phyloP scores from a whole-genome alignment of 371 early-diverging fungal species.

The Nematocida major region DNA sequence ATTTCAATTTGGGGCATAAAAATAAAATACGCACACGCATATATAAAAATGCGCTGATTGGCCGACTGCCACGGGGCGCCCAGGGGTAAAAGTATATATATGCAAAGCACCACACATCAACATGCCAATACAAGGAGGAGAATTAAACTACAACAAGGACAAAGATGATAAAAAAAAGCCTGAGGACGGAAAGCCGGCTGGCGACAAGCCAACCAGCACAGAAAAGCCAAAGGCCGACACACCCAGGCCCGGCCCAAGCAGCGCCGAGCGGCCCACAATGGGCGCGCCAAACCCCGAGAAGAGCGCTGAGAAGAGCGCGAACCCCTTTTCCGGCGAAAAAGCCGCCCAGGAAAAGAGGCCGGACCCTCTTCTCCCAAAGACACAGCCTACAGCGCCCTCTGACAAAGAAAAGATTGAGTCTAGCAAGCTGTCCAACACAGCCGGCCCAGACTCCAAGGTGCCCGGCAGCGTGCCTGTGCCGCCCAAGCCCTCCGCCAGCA shows the following conservation, averaged over 20 bases:
- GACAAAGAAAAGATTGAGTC: conserved; percentile 4
- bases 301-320: too few species aligned
- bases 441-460: background rate
- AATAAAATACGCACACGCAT: background rate
- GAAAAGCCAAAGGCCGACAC: conserved; percentile 2
- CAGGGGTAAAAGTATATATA: conserved; percentile 51
- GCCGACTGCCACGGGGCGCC: background rate
- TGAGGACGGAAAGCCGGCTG: conserved; percentile 17
- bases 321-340: background rate
- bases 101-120: background rate
- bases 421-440: background rate
- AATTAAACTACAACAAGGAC: conserved; percentile 46
- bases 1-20: background rate
- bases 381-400: conserved; percentile 5
- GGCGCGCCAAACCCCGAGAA: too few species aligned
- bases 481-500: conserved; percentile 9
- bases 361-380: conserved; percentile 7
- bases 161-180: background rate
- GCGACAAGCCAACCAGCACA: conserved; percentile 4
- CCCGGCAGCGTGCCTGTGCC: background rate
- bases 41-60: background rate
- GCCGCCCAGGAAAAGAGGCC: background rate
- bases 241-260: too few species aligned
- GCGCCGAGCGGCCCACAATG: too few species aligned
- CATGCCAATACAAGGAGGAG: conserved; percentile 55